Evolutionary conservation across 2,329 filamentous ascomycete genomes (phyloP).

Genomic region (Talaromyces sp.): DNA sequence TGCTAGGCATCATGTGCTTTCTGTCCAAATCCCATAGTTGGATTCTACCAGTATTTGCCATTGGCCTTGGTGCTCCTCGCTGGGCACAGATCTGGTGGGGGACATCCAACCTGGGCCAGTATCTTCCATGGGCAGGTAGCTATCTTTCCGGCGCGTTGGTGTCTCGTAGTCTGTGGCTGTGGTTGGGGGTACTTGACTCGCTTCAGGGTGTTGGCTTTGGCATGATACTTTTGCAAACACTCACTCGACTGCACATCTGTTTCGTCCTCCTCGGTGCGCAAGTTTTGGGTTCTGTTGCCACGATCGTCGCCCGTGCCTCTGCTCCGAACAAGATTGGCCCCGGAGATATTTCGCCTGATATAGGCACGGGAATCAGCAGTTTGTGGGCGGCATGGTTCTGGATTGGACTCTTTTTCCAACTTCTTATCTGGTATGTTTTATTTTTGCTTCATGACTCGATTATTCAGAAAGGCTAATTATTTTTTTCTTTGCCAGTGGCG

Average conservation of each 20-base stretch:
- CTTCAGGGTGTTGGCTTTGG: conserved; percentile 64
- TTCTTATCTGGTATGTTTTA: conserved; percentile 55
- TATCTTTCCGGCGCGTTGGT: conserved; percentile 53
- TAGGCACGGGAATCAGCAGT: conserved; percentile 45
- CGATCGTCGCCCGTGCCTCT: conserved; percentile 57
- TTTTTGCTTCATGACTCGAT: conserved; percentile 23
- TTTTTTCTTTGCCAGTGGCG: conserved; percentile 22
- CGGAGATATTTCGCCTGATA: conserved; percentile 59
- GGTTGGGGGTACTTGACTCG: conserved; percentile 62
- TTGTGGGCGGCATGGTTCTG: conserved; percentile 56
- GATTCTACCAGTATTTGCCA: conserved; percentile 64
- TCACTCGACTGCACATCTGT: conserved; percentile 61
- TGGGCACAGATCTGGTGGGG: conserved; percentile 68
- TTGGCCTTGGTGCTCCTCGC: conserved; percentile 60
- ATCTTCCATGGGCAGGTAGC: conserved; percentile 59
- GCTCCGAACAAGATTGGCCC: conserved; percentile 60
- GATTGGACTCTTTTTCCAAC: conserved; percentile 55
- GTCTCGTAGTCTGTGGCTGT: conserved; percentile 59
- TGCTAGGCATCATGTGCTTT: conserved; percentile 31
- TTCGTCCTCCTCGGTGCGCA: conserved; percentile 59
- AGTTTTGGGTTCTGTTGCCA: conserved; percentile 58
- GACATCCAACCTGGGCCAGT: conserved; percentile 56
- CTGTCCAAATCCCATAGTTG: conserved; percentile 60
- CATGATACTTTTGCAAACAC: conserved; percentile 63
- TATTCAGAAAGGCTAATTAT: not conserved